Conservation (phyloP, 140 eudicot species). For the Stevia rebaudiana region DNA sequence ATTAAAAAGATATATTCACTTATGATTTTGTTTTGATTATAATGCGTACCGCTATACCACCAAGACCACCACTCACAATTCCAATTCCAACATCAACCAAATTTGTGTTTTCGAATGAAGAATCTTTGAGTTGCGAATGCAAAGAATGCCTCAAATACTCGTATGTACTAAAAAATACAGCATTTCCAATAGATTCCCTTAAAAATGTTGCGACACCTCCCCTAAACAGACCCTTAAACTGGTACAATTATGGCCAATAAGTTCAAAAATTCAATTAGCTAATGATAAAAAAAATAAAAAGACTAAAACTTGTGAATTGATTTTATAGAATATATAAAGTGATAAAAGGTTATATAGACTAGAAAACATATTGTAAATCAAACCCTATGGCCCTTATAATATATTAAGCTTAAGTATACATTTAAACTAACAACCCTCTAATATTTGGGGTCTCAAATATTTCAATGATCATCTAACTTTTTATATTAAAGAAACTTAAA, state of each 20-base stretch:
- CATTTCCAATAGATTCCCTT: slow-evolving; percentile 83
- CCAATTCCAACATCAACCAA: slow-evolving; percentile 70
- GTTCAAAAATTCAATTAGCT: slow-evolving; percentile 10
- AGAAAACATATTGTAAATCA: neutral
- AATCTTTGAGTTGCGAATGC: slow-evolving; percentile 50
- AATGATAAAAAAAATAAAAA: neutral
- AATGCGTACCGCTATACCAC: slow-evolving; percentile 76
- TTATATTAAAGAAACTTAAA: neutral
- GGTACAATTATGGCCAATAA: slow-evolving; percentile 30
- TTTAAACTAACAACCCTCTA: too few relatives aligned
- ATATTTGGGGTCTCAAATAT: too few relatives aligned
- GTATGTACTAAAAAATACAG: slow-evolving; percentile 73
- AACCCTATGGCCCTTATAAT: neutral
- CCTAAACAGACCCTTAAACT: slow-evolving; percentile 73
- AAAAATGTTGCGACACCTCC: slow-evolving; percentile 71
- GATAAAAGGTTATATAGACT: neutral
- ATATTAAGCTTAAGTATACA: neutral
- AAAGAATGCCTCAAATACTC: slow-evolving; percentile 62
- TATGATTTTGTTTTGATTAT: slow-evolving; percentile 2
- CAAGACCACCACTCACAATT: slow-evolving; percentile 81
- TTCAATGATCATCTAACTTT: neutral
- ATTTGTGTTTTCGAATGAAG: slow-evolving; percentile 35
- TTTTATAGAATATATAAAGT: neutral
- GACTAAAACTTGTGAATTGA: neutral
- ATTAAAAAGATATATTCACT: neutral